phyloP scores from a whole-genome alignment of 352 stramenopile species.

The Phytophthora colocasiae region DNA sequence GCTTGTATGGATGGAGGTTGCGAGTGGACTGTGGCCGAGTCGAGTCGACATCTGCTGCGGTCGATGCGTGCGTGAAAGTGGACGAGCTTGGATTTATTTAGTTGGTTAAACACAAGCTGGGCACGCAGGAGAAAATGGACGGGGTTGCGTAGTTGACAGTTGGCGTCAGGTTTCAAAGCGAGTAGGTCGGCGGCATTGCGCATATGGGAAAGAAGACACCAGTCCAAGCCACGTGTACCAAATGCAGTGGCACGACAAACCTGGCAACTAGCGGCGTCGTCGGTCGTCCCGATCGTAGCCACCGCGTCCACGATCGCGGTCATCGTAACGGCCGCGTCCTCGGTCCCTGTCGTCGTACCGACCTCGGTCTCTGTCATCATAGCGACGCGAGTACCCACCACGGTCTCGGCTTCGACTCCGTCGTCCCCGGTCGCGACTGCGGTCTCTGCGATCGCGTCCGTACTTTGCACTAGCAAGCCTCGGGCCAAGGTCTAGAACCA shows the following conservation, averaged over 20 bases:
- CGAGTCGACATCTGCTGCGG: conserved; percentile 23
- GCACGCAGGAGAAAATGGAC: conserved; percentile 36
- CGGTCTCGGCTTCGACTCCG: conserved; percentile 58
- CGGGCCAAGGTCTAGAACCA: conserved; percentile 67
- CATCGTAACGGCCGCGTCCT: conserved; percentile 57
- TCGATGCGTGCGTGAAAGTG: conserved; percentile 46
- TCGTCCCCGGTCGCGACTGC: conserved; percentile 53
- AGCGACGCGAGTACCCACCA: conserved; percentile 45
- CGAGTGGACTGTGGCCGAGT: conserved; percentile 8
- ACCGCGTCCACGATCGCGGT: conserved; percentile 59
- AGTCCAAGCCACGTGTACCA: conserved; percentile 28
- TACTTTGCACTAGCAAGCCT: conserved; percentile 81
- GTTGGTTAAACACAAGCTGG: conserved; percentile 65
- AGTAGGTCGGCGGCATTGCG: conserved; percentile 4
- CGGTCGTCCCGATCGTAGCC: conserved; percentile 53
- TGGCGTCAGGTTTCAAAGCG: conserved; percentile 14
- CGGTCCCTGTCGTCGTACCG: conserved; percentile 57
- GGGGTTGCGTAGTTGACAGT: conserved; percentile 18
- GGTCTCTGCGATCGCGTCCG: conserved; percentile 56
- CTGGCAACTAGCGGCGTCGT: conserved; percentile 42
- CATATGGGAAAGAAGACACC: conserved; percentile 8
- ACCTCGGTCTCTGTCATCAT: conserved; percentile 57
- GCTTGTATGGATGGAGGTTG: conserved; percentile 22
- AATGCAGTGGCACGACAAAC: conserved; percentile 20
- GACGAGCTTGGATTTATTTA: conserved; percentile 73